These are phyloP conservation scores for Phytophthora sp. DNA, from an alignment of 352 stramenopile species.

Conservation along the genomic window DNA sequence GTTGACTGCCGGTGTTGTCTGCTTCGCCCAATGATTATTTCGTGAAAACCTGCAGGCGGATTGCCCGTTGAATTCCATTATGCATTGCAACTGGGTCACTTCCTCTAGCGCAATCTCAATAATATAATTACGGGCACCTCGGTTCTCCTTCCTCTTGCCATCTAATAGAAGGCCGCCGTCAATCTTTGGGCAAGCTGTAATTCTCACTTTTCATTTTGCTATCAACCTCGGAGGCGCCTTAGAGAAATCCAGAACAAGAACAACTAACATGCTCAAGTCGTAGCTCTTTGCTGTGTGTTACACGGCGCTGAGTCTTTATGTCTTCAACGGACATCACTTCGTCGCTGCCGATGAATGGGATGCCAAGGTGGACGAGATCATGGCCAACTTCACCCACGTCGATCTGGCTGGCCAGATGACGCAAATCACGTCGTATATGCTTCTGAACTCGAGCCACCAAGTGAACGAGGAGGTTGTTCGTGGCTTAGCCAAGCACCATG, in stretches of 20 bases:
- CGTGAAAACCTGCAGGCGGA: too few species aligned
- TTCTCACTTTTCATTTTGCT: not conserved
- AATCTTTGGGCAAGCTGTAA: too few species aligned
- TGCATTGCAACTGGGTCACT: too few species aligned
- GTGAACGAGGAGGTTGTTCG: constrained; percentile 54
- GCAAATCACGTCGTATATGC: constrained; percentile 73
- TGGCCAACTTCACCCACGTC: constrained; percentile 1
- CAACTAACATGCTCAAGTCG: constrained; percentile 25
- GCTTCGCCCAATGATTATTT: too few species aligned
- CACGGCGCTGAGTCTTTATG: not conserved
- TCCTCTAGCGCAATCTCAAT: too few species aligned
- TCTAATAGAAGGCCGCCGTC: too few species aligned
- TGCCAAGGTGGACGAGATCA: not conserved
- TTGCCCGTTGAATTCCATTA: too few species aligned
- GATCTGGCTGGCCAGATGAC: constrained; percentile 84
- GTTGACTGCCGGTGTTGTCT: too few species aligned
- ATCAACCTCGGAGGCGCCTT: not conserved
- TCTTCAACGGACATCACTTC: not conserved
- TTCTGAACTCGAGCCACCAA: constrained; percentile 49
- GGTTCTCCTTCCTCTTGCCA: too few species aligned
- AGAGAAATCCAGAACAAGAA: not conserved
- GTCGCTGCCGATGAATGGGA: constrained; percentile 2
- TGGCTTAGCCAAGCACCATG: constrained; percentile 59
- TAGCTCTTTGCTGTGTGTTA: not conserved
- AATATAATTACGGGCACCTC: too few species aligned